Evolutionary conservation across 2,329 filamentous ascomycete genomes (phyloP), one percentile per base, ranked within the genome.

Genomic region (Zasmidium citrigriseum): DNA sequence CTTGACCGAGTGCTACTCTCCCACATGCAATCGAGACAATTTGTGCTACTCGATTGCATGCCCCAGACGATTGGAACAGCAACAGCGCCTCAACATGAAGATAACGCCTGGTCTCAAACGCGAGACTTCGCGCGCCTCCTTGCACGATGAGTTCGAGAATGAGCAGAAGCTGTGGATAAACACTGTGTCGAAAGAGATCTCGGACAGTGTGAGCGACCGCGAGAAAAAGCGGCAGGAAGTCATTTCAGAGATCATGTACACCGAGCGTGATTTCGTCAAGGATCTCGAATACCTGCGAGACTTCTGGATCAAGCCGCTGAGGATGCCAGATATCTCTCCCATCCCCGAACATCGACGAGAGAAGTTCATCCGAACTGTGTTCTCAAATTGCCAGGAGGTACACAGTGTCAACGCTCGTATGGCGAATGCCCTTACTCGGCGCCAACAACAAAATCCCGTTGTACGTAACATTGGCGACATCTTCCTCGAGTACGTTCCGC

Each of bases 101-200:
- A 90, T 93, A 62, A 91, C 93, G 66, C 91, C 92, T 25, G 93
- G 93, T 59, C 80, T 99, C 67, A 91, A 90, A 73, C 80, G 86
- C 29, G 86, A 88, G 65, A 84, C 87, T 55, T 89, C 87, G 4
- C 83, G 86, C 65, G 82, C 81, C 72, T 95, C 86, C 78, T 76
- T 90, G 70, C 93, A 96, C 70, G 92, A 96, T 67, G 91, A 95
- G 63, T 80, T 75, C 45, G 89, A 93, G 58, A 92, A 97, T 70
- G 93, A 98, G 74, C 95, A 98, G 78, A 98, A 98, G 76, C 83
- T 99, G 38, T 99, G 95, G 95, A 99, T 99, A 76, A 98, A 98
- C 74, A 96, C 93, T 14, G 95, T 99, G 34, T 91, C 93, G 0
- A 95, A 96, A 74, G 95, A 98, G 73, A 82, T 99, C 57, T 92